Evolutionary conservation across 2,329 filamentous ascomycete genomes (phyloP), one percentile per base, ranked within the genome.

Genomic region (Penicillium sp.): DNA sequence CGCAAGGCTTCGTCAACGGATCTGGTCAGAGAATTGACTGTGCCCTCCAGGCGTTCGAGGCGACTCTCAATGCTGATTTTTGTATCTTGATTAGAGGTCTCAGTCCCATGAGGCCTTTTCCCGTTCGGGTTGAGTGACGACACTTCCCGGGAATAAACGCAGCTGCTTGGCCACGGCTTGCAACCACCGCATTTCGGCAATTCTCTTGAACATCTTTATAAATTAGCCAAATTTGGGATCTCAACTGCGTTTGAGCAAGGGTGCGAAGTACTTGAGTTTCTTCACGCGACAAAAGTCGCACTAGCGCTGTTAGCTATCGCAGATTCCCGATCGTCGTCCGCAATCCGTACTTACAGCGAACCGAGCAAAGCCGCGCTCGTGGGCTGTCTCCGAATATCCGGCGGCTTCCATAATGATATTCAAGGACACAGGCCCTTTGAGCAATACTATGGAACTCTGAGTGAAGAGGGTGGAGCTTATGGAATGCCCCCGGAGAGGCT

Each of bases 121-220:
- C 52, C 24, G 27, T 26, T 49, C 19, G 45, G 29, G 21, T 54
- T 43, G 14, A 44, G 27, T 29, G 19, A 43, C 24, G 35, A 19
- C 35, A 39, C 42, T 1, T 62, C 57, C 16, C 57, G 54, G 14
- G 55, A 51, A 46, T 62, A 60, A 13, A 51, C 39, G 48, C 57
- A 62, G n/a, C 29, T 54, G 33, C 60, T 54, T 9, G 60, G 51
- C 60, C 60, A 62, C 22, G 48, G 52, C 24, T 51, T 60, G 49
- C 60, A 62, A 33, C 10, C 49, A 29, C 43, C 53, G 37, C 60
- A 62, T 46, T 62, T 62, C 13, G 60, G 57, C 16, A 58, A 42
- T 27, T 62, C 55, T 7, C 57, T 52, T 3, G 60, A 62, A 4
- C 60, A 62, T 49, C 43, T 46, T 45, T 46, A 16, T 7, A 7